phyloP scores from a whole-genome alignment of 805 yeast species.

The Saccharomyces kudriavzevii region DNA sequence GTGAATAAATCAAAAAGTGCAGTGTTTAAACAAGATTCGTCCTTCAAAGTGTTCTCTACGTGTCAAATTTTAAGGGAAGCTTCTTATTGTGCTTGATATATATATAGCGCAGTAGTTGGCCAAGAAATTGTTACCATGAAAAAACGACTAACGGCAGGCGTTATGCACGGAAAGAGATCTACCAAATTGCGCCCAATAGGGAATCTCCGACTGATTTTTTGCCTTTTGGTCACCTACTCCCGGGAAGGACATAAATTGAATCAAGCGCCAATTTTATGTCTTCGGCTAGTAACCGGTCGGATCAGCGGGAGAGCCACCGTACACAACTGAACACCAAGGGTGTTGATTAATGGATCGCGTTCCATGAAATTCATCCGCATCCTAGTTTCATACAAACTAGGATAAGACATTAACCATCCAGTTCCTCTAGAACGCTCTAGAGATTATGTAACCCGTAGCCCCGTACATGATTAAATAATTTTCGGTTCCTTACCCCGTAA shows the following conservation, averaged over 20 bases:
- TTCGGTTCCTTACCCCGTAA: background rate
- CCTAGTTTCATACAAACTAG: background rate
- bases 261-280: background rate
- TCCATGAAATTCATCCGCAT: background rate
- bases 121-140: background rate
- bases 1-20: background rate
- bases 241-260: background rate
- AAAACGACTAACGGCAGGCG: background rate
- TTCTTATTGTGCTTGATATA: background rate
- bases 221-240: background rate
- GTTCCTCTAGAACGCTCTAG: background rate
- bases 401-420: background rate
- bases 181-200: background rate
- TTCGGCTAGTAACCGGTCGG: background rate
- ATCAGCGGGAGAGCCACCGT: background rate
- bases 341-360: background rate
- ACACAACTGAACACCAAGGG: background rate
- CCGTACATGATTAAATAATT: background rate
- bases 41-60: background rate
- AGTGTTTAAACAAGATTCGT: background rate
- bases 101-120: background rate
- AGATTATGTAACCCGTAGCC: background rate
- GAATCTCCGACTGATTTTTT: background rate
- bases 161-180: background rate
- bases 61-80: background rate